Conservation (phyloP, 2,329 filamentous ascomycete species). For the Uncinocarpus reesii region DNA sequence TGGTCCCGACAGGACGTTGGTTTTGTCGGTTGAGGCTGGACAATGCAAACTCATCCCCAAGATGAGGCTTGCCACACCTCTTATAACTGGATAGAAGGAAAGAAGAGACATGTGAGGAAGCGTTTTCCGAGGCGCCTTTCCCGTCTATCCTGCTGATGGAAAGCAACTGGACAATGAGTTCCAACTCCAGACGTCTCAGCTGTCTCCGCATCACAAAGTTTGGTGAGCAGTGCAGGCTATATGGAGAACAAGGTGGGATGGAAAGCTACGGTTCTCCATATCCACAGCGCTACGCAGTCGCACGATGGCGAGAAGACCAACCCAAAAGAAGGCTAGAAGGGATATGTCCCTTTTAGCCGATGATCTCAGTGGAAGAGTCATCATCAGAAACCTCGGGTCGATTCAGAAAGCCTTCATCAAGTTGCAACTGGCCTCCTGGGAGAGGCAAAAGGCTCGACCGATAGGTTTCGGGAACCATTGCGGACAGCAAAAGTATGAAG, state of each 20-base stretch:
- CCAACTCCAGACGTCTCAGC: constrained; percentile 11
- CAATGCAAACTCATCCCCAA: neutral
- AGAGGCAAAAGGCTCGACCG: no score
- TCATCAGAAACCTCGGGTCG: no score
- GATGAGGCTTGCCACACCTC: neutral
- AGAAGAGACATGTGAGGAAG: neutral
- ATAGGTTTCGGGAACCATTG: no score
- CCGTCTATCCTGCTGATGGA: neutral
- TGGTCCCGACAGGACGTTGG: neutral
- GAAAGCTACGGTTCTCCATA: neutral
- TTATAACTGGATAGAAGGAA: neutral
- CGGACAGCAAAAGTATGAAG: neutral
- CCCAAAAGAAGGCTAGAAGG: neutral
- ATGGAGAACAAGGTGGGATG: neutral
- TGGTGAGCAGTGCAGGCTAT: neutral
- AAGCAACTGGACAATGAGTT: neutral
- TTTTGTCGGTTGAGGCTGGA: neutral
- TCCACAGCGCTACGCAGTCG: neutral
- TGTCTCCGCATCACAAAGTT: neutral
- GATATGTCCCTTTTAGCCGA: neutral
- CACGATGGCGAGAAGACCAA: neutral
- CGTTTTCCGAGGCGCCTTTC: neutral
- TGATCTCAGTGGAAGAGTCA: no score
- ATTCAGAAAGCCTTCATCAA: no score
- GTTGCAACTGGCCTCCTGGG: no score